These are phyloP conservation scores for Trifolium pratense DNA, from an alignment of 306 rosid species.

Conservation along the genomic window DNA sequence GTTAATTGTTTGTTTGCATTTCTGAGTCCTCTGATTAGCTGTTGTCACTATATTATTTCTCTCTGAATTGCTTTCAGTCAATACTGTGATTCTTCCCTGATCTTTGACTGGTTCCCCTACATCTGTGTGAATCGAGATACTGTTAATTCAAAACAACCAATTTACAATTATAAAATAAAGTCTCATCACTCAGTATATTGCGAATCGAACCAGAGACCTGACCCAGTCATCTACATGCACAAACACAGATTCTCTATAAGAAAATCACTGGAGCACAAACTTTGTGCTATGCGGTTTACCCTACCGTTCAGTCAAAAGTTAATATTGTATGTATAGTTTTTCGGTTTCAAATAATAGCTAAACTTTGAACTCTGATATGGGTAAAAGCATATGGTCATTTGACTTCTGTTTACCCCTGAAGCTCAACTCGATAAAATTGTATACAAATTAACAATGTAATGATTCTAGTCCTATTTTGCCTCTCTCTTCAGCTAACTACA, in stretches of 20 bases:
- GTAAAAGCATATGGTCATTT: background rate
- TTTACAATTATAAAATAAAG: background rate
- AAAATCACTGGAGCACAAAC: background rate
- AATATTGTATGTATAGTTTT: background rate
- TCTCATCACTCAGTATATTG: background rate
- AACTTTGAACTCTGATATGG: background rate
- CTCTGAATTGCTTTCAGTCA: conserved; percentile 30
- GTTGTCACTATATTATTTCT: conserved; percentile 18
- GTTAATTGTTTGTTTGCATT: no score
- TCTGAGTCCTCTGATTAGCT: background rate
- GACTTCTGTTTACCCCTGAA: background rate
- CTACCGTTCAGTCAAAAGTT: background rate
- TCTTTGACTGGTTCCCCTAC: conserved; percentile 44
- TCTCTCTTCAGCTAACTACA: conserved; percentile 7
- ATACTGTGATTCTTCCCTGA: conserved; percentile 20
- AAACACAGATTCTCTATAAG: no score
- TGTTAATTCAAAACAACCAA: conserved; percentile 1
- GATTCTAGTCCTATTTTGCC: no score
- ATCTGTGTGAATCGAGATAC: conserved; percentile 19
- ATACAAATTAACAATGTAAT: background rate
- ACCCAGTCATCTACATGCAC: background rate
- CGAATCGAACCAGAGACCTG: background rate
- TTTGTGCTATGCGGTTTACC: background rate
- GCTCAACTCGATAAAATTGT: background rate
- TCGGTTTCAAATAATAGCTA: background rate